These are phyloP conservation scores for Avena insularis DNA, from an alignment of 176 grass and related monocot genomes.

Conservation along the genomic window DNA sequence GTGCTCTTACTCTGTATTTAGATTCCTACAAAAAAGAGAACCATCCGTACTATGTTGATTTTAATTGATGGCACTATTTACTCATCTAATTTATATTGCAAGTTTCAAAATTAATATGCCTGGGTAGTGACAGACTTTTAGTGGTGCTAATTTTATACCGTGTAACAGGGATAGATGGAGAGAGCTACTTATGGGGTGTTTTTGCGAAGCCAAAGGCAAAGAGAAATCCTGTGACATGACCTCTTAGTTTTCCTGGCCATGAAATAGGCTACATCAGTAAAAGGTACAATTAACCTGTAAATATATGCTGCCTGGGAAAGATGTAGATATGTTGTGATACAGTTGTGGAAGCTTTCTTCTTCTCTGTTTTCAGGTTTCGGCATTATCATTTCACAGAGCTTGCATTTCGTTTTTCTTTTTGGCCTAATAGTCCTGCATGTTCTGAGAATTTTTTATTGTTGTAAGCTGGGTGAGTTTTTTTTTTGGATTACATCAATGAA, in stretches of 20 bases:
- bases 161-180: slow-evolving; percentile 37
- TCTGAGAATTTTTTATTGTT: neutral
- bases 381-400: neutral
- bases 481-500: too few species aligned
- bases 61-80: neutral
- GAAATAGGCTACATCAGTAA: neutral
- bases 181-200: slow-evolving; percentile 36
- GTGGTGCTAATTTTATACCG: slow-evolving; percentile 13
- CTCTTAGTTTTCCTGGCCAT: slow-evolving; percentile 11
- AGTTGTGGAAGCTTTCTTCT: neutral
- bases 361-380: slow-evolving; percentile 8
- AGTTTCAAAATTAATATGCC: neutral
- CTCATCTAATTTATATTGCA: neutral
- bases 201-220: slow-evolving; percentile 26
- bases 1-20: slow-evolving; percentile 20
- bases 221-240: neutral
- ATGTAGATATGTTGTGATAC: neutral
- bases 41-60: neutral
- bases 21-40: neutral
- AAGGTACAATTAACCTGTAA: slow-evolving; percentile 13
- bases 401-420: neutral
- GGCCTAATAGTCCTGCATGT: neutral
- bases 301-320: neutral
- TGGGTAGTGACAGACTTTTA: neutral
- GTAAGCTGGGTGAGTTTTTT: neutral